These are phyloP conservation scores for Globisporangium parvum DNA, from an alignment of 352 stramenopile genomes.

Conservation along the genomic window DNA sequence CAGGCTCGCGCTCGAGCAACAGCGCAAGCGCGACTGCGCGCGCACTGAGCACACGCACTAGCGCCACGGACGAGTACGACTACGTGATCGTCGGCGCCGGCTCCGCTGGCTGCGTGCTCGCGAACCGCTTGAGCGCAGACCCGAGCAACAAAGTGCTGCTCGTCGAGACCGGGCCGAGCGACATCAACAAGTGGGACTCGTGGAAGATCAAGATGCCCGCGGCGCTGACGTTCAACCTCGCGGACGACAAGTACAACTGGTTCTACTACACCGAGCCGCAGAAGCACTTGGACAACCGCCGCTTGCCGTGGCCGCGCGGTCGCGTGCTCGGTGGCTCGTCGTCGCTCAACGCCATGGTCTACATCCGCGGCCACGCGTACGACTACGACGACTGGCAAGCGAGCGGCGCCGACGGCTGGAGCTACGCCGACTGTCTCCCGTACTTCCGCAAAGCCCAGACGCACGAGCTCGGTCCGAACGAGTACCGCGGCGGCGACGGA, in stretches of 20 bases:
- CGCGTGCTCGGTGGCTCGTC: slow-evolving; percentile 86
- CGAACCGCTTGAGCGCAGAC: slow-evolving; percentile 84
- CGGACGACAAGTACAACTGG: slow-evolving; percentile 86
- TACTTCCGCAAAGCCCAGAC: slow-evolving; percentile 87
- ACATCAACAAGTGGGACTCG: slow-evolving; percentile 81
- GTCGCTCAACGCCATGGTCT: slow-evolving; percentile 89
- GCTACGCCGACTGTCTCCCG: slow-evolving; percentile 81
- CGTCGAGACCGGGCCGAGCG: slow-evolving; percentile 85
- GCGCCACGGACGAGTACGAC: slow-evolving; percentile 54
- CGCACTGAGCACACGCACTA: slow-evolving; percentile 14
- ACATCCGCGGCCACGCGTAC: slow-evolving; percentile 82
- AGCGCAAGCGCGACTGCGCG: slow-evolving; percentile 8
- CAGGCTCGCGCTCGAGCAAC: not conserved
- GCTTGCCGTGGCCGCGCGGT: slow-evolving; percentile 79
- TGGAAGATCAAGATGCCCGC: slow-evolving; percentile 90
- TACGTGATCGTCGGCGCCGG: slow-evolving; percentile 92
- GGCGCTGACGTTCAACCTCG: slow-evolving; percentile 82
- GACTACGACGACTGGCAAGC: slow-evolving; percentile 86
- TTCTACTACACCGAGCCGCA: slow-evolving; percentile 82
- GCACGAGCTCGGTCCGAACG: slow-evolving; percentile 67
- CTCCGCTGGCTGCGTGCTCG: slow-evolving; percentile 88
- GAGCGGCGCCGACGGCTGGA: slow-evolving; percentile 72
- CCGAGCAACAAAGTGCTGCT: slow-evolving; percentile 82
- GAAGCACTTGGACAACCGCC: slow-evolving; percentile 71
- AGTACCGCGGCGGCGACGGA: slow-evolving; percentile 79